Evolutionary conservation across 2,329 filamentous ascomycete genomes (phyloP).

Genomic region (Myrmaecium sp.): DNA sequence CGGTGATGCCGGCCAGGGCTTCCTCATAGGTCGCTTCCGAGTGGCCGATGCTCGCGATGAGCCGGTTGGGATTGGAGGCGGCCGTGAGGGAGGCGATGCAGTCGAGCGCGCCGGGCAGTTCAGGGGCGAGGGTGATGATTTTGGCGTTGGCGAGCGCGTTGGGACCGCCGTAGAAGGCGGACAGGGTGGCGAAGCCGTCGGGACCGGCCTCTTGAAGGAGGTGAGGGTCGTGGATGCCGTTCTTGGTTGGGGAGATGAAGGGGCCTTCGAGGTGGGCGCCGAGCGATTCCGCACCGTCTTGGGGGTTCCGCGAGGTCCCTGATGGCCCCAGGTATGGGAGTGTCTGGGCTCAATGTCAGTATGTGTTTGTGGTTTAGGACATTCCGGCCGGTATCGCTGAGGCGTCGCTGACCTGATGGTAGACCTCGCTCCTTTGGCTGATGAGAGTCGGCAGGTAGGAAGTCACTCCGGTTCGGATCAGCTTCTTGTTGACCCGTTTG

Average conservation of each 20-base stretch:
- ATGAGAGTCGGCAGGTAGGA: slow-evolving; percentile 76
- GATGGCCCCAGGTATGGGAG: slow-evolving; percentile 66
- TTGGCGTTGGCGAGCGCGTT: slow-evolving; percentile 45
- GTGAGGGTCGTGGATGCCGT: slow-evolving; percentile 66
- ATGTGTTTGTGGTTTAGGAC: slow-evolving; percentile 1
- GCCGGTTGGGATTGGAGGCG: too few relatives aligned
- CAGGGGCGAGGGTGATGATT: slow-evolving; percentile 76
- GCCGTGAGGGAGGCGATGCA: slow-evolving; percentile 48
- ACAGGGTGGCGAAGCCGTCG: slow-evolving; percentile 46
- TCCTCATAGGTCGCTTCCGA: slow-evolving; percentile 78
- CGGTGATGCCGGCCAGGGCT: slow-evolving; percentile 51
- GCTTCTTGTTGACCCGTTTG: slow-evolving; percentile 48
- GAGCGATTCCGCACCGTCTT: slow-evolving; percentile 67
- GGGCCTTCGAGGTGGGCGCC: slow-evolving; percentile 86
- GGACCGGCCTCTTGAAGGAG: slow-evolving; percentile 50
- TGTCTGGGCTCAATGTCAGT: slow-evolving; percentile 25
- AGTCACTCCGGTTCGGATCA: slow-evolving; percentile 70
- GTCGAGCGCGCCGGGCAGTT: slow-evolving; percentile 52
- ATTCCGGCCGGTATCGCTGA: too few relatives aligned
- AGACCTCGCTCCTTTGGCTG: slow-evolving; percentile 65
- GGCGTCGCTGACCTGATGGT: slow-evolving; percentile 43
- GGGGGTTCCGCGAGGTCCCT: slow-evolving; percentile 38
- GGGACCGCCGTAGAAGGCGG: slow-evolving; percentile 51
- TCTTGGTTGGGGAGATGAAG: slow-evolving; percentile 67
- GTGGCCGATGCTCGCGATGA: slow-evolving; percentile 72